Base-by-base conservation (phyloP, 2,329 filamentous ascomycete genomes). In the Pyricularia sp. region DNA sequence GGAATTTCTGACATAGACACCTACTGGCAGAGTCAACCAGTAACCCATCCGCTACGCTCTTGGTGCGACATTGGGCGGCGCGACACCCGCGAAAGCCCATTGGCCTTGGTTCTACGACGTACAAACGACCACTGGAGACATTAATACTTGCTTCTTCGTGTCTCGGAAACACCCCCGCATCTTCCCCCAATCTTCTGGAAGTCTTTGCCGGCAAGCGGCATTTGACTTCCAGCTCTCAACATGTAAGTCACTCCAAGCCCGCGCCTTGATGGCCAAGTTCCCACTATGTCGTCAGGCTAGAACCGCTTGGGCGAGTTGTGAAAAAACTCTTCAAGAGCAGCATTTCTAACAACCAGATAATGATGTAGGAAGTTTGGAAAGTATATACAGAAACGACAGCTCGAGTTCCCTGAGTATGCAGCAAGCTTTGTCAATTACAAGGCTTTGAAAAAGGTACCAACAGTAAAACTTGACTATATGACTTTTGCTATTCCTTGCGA, bases 391-490 rank as follows among this genome's bases (percentile, higher is more conserved):
- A 97, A 97, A 85, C 91, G 94, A 79, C 95, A 99, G 86, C 92
- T 99, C 76, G 95, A 99, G 80, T 94, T 99, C 70, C 95, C 95
- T 70, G 95, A 99, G 86, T 99, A 99, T 90, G 94, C 95, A 71
- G 93, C 94, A 72, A 97, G 94, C 81, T 99, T 99, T 78, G 94
- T 98, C 75, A 97, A 99, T 82, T 99, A 99, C 85, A 99, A 99
- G 83, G 94, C 93, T 70, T 85, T 99, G 74, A 99, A 99, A 82
- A 98, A 98, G 92, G 95, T 64, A 61, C 20, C 11, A 20, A 50
- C 6, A n/a, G 50, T 2, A 30, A 20, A 12, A 28, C 11, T 3
- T 28, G 25, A 7, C 26, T 63, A 9, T 6, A 17, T 20, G 12
- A 28, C 25, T 17, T n/a, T n/a, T 63, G 26, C 25, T 17, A 7